Conservation (phyloP, 441 rosid genomes). For the Croton setiger region DNA sequence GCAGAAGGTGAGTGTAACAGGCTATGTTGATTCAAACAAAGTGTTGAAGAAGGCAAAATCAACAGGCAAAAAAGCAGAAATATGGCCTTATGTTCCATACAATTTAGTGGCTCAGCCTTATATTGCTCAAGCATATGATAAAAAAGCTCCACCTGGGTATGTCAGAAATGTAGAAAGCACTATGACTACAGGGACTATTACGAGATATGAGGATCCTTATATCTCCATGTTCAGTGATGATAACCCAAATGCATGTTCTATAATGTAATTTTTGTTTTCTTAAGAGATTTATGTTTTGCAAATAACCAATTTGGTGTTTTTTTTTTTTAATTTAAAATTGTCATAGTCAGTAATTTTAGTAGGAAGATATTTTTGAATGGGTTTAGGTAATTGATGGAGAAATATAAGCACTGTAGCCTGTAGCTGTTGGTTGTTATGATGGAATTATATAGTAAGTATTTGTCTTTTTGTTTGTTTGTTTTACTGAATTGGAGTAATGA, state of each 20-base stretch:
- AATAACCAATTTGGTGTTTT: no score
- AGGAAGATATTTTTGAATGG: conserved; percentile 8
- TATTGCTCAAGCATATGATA: conserved; percentile 69
- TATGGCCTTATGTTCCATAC: conserved; percentile 95
- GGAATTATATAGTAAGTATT: conserved; percentile 13
- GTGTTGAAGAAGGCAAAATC: conserved; percentile 81
- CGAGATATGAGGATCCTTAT: conserved; percentile 62
- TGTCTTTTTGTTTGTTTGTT: conserved; percentile 9
- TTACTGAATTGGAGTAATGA: no score
- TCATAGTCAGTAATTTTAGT: conserved; percentile 10
- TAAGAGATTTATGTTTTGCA: no score
- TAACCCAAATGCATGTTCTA: conserved; percentile 85
- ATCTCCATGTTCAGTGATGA: conserved; percentile 81
- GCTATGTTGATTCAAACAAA: conserved; percentile 67
- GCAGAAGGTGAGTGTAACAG: conserved; percentile 81
- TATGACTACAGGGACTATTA: conserved; percentile 30
- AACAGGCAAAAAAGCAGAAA: conserved; percentile 87
- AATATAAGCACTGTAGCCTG: no score
- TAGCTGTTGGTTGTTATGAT: conserved; percentile 9
- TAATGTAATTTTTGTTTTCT: conserved; percentile 60
- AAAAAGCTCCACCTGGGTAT: conserved; percentile 91
- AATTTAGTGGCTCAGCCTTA: conserved; percentile 85
- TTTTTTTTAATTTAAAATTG: background rate
- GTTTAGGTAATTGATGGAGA: conserved; percentile 20
- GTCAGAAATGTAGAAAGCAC: conserved; percentile 64